A percentile compares a stretch with the other conserved stretches of the same genome.
Evolutionary conservation across 495 filamentous ascomycete genomes (phyloP).

Genomic region (Massariosphaeria phaeospora): DNA sequence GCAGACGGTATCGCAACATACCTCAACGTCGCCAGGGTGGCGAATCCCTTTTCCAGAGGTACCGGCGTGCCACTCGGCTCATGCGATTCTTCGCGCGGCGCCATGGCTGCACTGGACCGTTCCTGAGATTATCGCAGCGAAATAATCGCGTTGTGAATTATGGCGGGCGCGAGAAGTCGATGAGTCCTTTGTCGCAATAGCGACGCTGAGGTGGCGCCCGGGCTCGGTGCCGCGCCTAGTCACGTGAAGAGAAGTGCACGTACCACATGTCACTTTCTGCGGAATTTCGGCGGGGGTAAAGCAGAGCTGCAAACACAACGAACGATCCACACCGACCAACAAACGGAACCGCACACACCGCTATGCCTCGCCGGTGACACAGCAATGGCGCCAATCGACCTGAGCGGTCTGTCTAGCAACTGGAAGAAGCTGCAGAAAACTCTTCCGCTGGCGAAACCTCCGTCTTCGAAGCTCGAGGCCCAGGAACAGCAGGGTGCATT

Average conservation of each 20-base stretch:
- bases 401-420: conserved; percentile 41
- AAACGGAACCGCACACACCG: conserved; percentile 1
- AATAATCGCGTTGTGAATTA: conserved; percentile 21
- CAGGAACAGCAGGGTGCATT: conserved; percentile 27
- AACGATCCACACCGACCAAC: background rate
- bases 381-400: conserved; percentile 32
- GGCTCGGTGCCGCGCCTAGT: background rate
- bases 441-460: background rate
- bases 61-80: conserved; percentile 55
- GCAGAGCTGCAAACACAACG: conserved; percentile 1
- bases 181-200: conserved; percentile 11
- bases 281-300: background rate
- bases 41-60: conserved; percentile 68
- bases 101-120: conserved; percentile 20
- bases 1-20: conserved; percentile 38
- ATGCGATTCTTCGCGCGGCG: conserved; percentile 36
- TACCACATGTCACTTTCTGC: conserved; percentile 1
- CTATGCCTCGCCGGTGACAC: conserved; percentile 12
- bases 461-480: conserved; percentile 2
- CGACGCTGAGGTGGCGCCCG: background rate
- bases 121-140: conserved; percentile 23
- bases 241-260: conserved; percentile 3
- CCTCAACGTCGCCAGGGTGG: conserved; percentile 73
- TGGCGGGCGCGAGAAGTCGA: conserved; percentile 28
- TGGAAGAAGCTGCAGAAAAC: conserved; percentile 43